phyloP scores from a whole-genome alignment of 768 basidiomycete genomes.

The Rhizopogon vulgaris region DNA sequence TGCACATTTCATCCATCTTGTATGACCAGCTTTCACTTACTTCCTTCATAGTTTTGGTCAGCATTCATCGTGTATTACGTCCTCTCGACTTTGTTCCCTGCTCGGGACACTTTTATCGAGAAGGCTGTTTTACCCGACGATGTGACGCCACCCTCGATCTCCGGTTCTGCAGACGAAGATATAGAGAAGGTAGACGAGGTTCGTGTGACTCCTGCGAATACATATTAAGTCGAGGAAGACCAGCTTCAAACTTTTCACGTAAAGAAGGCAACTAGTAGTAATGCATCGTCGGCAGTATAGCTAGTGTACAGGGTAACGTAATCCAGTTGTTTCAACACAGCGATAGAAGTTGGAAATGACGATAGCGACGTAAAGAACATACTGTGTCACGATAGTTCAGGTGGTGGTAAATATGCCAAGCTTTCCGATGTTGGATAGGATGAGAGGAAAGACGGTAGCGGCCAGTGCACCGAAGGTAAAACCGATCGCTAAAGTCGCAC shows the following conservation, averaged over 20 bases:
- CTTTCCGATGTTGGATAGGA: neutral
- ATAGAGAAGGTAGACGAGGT: neutral
- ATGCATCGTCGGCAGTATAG: neutral
- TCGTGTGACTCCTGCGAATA: neutral
- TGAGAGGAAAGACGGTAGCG: slow-evolving; percentile 4
- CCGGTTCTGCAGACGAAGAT: neutral
- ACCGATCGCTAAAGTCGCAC: slow-evolving; percentile 9
- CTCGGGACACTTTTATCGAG: slow-evolving; percentile 2
- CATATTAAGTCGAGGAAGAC: neutral
- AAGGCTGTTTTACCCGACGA: slow-evolving; percentile 5
- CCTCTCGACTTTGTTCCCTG: slow-evolving; percentile 5
- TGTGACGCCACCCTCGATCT: neutral
- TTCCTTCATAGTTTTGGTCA: slow-evolving; percentile 1
- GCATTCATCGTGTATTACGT: slow-evolving; percentile 4
- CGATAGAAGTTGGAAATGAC: neutral
- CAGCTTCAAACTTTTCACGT: neutral
- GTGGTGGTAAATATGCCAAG: neutral
- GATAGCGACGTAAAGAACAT: no score
- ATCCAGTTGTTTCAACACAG: neutral
- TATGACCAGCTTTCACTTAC: neutral
- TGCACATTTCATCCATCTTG: neutral
- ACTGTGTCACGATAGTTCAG: no score
- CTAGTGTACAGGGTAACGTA: neutral
- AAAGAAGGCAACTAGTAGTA: no score
- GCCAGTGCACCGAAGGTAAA: slow-evolving; percentile 12